Conservation (phyloP, 441 rosid species). For the Brassica hybrid region DNA sequence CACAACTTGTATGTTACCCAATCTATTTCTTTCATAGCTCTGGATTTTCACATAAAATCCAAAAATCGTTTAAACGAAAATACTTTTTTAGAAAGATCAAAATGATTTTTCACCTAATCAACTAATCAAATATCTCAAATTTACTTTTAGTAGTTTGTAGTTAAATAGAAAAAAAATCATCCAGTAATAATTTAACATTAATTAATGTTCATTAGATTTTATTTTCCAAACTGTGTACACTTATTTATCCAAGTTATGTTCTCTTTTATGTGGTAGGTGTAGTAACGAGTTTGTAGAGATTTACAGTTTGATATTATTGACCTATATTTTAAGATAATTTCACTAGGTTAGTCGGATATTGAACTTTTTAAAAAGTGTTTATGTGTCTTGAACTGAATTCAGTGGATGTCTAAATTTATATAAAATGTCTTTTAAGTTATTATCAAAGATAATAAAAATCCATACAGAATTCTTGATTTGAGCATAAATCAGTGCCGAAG, state of each 20-base stretch:
- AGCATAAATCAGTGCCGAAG: not conserved
- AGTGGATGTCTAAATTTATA: not conserved
- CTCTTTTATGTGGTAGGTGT: not conserved
- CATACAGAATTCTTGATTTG: not conserved
- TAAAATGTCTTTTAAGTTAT: not conserved
- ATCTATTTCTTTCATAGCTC: conserved; percentile 31
- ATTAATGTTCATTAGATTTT: not conserved
- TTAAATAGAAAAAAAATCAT: not conserved
- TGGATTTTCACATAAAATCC: conserved; percentile 28
- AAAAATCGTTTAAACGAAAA: conserved; percentile 7
- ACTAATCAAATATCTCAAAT: not conserved
- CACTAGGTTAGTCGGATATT: not conserved
- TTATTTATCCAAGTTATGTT: not conserved
- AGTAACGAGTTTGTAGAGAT: no score
- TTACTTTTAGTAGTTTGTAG: not conserved
- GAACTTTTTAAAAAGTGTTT: not conserved
- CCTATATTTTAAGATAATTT: no score
- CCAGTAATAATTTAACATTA: not conserved
- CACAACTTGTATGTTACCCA: conserved; percentile 20
- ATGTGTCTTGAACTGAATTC: not conserved
- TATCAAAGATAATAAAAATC: not conserved
- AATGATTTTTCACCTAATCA: conserved; percentile 11
- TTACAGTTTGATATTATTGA: no score
- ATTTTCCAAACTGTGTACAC: not conserved
- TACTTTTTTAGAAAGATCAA: not conserved